These are phyloP conservation scores for Abrus precatorius DNA, from an alignment of 306 rosid genomes.

Conservation along the genomic window DNA sequence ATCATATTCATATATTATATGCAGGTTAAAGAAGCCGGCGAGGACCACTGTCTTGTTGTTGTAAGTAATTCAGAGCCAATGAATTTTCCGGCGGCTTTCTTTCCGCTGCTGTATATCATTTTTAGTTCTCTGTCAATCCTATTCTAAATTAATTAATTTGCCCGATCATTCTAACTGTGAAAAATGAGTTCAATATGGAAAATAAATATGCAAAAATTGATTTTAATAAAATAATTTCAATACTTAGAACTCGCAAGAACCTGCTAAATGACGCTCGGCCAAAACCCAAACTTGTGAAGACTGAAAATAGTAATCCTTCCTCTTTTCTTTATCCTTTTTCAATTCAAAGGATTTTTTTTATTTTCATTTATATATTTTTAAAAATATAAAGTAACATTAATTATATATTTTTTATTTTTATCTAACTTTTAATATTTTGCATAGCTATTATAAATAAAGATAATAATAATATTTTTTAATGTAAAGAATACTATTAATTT, in stretches of 20 bases:
- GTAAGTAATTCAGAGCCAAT: background rate
- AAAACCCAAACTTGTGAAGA: background rate
- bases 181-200: too few relatives aligned
- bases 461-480: too few relatives aligned
- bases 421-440: too few relatives aligned
- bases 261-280: background rate
- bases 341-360: too few relatives aligned
- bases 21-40: slow-evolving; percentile 39
- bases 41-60: slow-evolving; percentile 18
- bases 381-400: background rate
- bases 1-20: background rate
- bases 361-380: background rate
- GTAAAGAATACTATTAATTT: too few relatives aligned
- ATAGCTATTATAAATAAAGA: too few relatives aligned
- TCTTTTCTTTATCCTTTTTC: too few relatives aligned
- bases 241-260: background rate
- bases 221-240: background rate
- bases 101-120: background rate
- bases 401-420: too few relatives aligned
- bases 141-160: background rate
- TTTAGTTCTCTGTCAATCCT: background rate
- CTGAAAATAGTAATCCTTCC: background rate
- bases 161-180: too few relatives aligned
- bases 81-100: slow-evolving; percentile 29
- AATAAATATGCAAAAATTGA: too few relatives aligned